Percentiles rank a stretch among this genome's conserved stretches.
These are phyloP conservation scores for Henckelia pumila DNA, from an alignment of 257 asterid genomes.

Conservation along the genomic window DNA sequence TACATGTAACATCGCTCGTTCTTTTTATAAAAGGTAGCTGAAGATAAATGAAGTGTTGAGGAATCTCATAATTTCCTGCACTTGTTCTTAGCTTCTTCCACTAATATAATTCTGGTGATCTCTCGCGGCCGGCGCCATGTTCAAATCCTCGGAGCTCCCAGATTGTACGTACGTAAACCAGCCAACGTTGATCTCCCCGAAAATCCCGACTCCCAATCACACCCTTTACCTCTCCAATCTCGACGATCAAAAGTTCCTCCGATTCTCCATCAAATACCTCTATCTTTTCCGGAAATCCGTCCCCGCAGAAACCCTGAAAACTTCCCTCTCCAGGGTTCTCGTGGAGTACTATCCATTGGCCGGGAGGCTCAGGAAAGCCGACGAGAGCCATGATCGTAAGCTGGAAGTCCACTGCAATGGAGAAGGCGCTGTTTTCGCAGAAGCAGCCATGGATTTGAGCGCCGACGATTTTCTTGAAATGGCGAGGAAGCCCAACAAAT, in stretches of 20 bases:
- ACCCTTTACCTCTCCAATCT: constrained; percentile 67
- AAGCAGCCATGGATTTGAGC: constrained; percentile 58
- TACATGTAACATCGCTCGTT: too few species aligned
- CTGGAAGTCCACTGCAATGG: constrained; percentile 79
- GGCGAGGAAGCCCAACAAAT: constrained; percentile 52
- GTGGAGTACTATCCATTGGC: constrained; percentile 78
- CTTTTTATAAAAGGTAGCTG: too few species aligned
- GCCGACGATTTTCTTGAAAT: constrained; percentile 42
- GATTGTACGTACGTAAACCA: constrained; percentile 47
- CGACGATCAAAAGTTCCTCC: constrained; percentile 74
- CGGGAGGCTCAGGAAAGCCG: constrained; percentile 53
- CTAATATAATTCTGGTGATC: too few species aligned
- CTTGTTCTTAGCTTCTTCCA: neutral
- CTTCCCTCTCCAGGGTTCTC: constrained; percentile 54
- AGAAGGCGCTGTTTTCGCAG: constrained; percentile 76
- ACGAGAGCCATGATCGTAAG: constrained; percentile 47
- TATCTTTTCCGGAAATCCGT: constrained; percentile 50
- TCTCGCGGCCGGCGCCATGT: constrained; percentile 33
- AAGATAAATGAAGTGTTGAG: neutral
- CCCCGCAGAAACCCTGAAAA: constrained; percentile 37
- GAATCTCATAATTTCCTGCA: constrained; percentile 14
- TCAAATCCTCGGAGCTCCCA: constrained; percentile 45
- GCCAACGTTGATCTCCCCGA: constrained; percentile 51
- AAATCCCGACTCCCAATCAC: constrained; percentile 48
- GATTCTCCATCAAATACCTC: constrained; percentile 71